Evolutionary conservation across 2,329 filamentous ascomycete genomes (phyloP), one percentile per base, ranked within the genome.

Genomic region (Teratosphaeria zuluensis): DNA sequence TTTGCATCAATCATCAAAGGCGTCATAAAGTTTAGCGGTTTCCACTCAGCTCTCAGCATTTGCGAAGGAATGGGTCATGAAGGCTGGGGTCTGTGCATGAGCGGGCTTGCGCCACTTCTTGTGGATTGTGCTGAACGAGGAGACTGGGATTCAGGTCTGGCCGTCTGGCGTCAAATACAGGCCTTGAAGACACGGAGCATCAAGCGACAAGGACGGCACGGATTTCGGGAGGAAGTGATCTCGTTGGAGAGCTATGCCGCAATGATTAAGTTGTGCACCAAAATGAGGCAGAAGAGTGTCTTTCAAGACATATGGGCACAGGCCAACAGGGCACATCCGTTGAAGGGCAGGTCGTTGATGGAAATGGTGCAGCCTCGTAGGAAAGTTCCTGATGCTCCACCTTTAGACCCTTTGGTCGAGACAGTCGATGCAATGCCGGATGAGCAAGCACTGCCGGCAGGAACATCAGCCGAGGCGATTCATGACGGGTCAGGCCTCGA

Each of bases 61-160:
- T 77, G 74, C 61, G 69, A 70, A 54, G 69, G 72, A 35, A 75
- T 78, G 72, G 72, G 73, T 16, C 60, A 66, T 6, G 73, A 78
- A 54, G 76, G 77, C 48, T 80, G 77, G 77, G 76, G 76, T 9
- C 65, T 79, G 8, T 73, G 75, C 56, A 68, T 75, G 46, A 62
- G 63, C 12, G 73, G 72, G 2, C 66, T 79, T 4, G 70, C 65
- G 0, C 67, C 70, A 14, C 66, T 79, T 35, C 66, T 80, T 46
- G 64, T 66, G 9, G 72, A 77, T 57, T 78, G 76, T 62, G 69
- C 74, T 6, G 65, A 69, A 4, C 66, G 72, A 9, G 57, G 65
- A 11, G 75, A 79, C 57, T 74, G 71, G 72, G 60, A 61, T 14
- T 59, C 66, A 16, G 73, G 73, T 3, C 66, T 69, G 14, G 70